phyloP scores from a whole-genome alignment of 1,284 basidiomycete genomes.

The Tilletia indica region DNA sequence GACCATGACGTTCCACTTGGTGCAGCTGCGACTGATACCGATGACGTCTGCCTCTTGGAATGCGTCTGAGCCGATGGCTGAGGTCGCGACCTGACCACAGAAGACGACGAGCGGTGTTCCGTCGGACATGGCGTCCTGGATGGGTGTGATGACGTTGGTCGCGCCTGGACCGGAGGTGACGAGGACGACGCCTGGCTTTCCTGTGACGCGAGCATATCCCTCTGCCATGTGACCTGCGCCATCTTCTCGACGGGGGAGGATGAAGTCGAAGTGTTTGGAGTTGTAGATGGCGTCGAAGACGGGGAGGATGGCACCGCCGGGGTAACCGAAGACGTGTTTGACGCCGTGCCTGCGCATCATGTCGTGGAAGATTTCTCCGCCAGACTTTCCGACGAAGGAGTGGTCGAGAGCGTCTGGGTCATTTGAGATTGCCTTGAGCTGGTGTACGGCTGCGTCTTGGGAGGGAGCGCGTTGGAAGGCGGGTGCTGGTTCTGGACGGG shows the following conservation, averaged over 20 bases:
- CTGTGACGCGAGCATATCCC: constrained; percentile 94
- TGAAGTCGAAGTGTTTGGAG: constrained; percentile 90
- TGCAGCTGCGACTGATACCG: constrained; percentile 93
- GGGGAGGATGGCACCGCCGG: constrained; percentile 93
- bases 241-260: constrained; percentile 94
- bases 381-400: constrained; percentile 84
- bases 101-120: constrained; percentile 94
- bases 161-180: constrained; percentile 97
- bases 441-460: constrained; percentile 27
- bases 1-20: constrained; percentile 99
- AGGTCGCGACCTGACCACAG: constrained; percentile 94
- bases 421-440: constrained; percentile 27
- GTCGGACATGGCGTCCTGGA: constrained; percentile 95
- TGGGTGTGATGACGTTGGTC: constrained; percentile 94
- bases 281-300: constrained; percentile 99
- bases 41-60: constrained; percentile 98
- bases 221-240: constrained; percentile 99
- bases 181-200: constrained; percentile 94
- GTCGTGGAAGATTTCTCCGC: constrained; percentile 97
- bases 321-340: constrained; percentile 96
- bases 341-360: constrained; percentile 98
- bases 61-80: constrained; percentile 93
- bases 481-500: constrained; percentile 46
- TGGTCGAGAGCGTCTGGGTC: constrained; percentile 54
- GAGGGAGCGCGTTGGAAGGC: constrained; percentile 43